Evolutionary conservation across 441 rosid species (phyloP), one percentile per base, ranked within the genome.

Genomic region (Breynia disticha): DNA sequence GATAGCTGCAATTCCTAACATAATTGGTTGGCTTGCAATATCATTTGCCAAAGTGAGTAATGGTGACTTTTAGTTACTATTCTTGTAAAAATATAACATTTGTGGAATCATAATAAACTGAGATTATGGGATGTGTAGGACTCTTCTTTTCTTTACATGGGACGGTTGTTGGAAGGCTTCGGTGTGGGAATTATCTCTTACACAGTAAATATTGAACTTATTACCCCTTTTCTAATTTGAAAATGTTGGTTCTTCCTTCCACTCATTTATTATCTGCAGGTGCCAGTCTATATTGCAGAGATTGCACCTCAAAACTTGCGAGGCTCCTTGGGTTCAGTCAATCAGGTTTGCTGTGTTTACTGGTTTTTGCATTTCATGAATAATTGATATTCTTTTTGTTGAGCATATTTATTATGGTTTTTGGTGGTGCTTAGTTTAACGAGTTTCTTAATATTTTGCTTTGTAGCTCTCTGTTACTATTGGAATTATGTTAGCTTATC

Each of bases 171-270:
- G 75, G 96, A 79, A 72, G 97, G 97, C 44, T 93, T 89, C 46
- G 98, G 98, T 37, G 97, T 89, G 42, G 98, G 96, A 54, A 81
- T 93, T 2, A 86, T 93, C 59, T 88, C 98, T 19, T 93, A 86
- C 55, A 84, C 90, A 85, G 97, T 93, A 77, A 63, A 8, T 17
- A 19, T 47, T 60, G 46, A 11, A 46, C 32, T 58, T 18, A 37
- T 43, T 65, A 22, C 48, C 10, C 16, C 52, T 50, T 14, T 65
- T 62, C 12, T 42, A 10, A 17, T 59, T 62, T 24, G 22, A 49
- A n/a, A 48, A 46, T 35, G 16, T 46, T n/a, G n/a, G 56, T 48
- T n/a, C 32, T 49, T 17, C 19, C 54, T 44, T 32, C 16, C 44
- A 44, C 48, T 47, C 19, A 18, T 63, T 57, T 28, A 16, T 63